Percentiles rank a stretch among this genome's conserved stretches.
Evolutionary conservation across 129 eudicot genomes (phyloP).

Genomic region (Erigeron canadensis): DNA sequence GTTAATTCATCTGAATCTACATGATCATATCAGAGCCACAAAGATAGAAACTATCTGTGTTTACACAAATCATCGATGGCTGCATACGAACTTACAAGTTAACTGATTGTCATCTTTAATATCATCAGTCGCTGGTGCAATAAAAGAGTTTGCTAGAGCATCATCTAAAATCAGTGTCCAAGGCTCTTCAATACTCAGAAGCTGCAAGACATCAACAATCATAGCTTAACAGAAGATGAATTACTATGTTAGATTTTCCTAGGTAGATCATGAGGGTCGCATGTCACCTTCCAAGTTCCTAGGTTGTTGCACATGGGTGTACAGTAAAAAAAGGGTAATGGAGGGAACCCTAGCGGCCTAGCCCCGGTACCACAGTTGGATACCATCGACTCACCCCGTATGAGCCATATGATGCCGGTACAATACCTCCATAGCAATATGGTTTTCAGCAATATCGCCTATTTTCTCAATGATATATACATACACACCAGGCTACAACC

Average conservation of each 20-base stretch:
- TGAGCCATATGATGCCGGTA: no score
- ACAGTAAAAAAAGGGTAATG: background rate
- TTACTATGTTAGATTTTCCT: no score
- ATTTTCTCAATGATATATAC: no score
- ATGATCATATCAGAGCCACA: background rate
- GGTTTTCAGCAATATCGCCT: no score
- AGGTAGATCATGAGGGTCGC: no score
- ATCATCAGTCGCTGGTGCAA: constrained; percentile 85
- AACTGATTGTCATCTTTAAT: constrained; percentile 72
- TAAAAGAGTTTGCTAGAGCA: constrained; percentile 76
- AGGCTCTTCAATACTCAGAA: constrained; percentile 66
- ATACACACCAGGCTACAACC: no score
- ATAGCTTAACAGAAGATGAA: constrained; percentile 2
- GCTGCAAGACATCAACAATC: constrained; percentile 41
- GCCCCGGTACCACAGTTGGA: no score
- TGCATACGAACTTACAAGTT: constrained; percentile 54
- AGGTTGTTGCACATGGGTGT: no score
- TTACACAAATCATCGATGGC: background rate
- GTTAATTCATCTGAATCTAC: background rate
- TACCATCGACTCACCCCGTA: no score
- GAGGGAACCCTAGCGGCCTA: no score
- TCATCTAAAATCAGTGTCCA: constrained; percentile 93
- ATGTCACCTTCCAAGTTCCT: no score
- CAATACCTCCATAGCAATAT: no score
- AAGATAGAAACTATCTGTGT: background rate